Evolutionary conservation across 1,284 basidiomycete genomes (phyloP).

Genomic region (Boletellus deceptivus): DNA sequence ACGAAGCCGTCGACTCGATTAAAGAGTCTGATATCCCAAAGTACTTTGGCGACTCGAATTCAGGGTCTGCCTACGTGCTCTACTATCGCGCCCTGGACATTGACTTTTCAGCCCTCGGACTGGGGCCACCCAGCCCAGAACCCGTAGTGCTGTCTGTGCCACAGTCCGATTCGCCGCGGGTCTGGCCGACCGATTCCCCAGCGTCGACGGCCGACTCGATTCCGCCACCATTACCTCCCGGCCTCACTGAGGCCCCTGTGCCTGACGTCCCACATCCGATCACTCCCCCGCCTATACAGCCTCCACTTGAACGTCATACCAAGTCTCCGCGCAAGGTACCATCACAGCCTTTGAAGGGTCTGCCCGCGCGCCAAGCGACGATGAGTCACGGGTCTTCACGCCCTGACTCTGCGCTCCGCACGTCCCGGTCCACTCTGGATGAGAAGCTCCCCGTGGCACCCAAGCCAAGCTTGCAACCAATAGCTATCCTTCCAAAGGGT

Average conservation of each 20-base stretch:
- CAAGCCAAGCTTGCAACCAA: slow-evolving; percentile 9
- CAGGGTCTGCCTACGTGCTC: slow-evolving; percentile 92
- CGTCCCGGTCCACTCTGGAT: slow-evolving; percentile 6
- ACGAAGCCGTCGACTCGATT: slow-evolving; percentile 87
- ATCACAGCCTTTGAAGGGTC: slow-evolving; percentile 18
- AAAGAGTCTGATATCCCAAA: slow-evolving; percentile 87
- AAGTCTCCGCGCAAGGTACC: slow-evolving; percentile 30
- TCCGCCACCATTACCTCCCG: slow-evolving; percentile 44
- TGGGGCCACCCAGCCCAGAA: slow-evolving; percentile 39
- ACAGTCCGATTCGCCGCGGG: slow-evolving; percentile 13
- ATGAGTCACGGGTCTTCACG: slow-evolving; percentile 11
- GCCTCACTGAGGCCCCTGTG: slow-evolving; percentile 40
- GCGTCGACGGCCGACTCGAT: slow-evolving; percentile 27
- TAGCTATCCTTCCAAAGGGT: slow-evolving; percentile 18
- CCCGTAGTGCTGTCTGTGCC: slow-evolving; percentile 21
- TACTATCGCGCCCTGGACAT: slow-evolving; percentile 96
- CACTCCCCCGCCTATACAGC: slow-evolving; percentile 20
- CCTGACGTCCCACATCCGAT: slow-evolving; percentile 30
- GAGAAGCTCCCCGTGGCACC: slow-evolving; percentile 14
- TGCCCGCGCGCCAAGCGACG: slow-evolving; percentile 13
- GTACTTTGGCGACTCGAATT: slow-evolving; percentile 91
- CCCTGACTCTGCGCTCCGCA: slow-evolving; percentile 8
- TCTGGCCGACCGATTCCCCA: slow-evolving; percentile 24
- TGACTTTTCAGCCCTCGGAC: slow-evolving; percentile 66
- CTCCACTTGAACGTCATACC: slow-evolving; percentile 11